Evolutionary conservation across 805 yeast genomes (phyloP).

Genomic region (Yarrowia porcina): DNA sequence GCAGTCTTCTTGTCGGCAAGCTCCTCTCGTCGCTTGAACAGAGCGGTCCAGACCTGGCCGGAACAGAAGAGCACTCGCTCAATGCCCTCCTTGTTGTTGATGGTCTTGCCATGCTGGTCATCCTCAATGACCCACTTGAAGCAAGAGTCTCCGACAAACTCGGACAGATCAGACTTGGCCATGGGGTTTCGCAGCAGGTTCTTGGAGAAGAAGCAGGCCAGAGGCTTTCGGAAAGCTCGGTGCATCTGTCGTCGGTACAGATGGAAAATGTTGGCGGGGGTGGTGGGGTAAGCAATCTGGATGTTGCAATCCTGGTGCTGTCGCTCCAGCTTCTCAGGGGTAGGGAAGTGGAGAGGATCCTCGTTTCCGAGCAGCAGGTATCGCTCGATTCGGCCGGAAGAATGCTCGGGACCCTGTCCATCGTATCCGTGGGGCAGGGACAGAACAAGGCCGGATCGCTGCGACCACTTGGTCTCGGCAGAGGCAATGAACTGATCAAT

Average conservation of each 20-base stretch:
- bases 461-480: constrained; percentile 98
- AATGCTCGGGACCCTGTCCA: constrained; percentile 99
- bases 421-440: constrained; percentile 99
- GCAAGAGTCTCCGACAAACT: constrained; percentile 86
- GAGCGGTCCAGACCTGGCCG: constrained; percentile 94
- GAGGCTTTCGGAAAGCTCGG: constrained; percentile 90
- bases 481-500: constrained; percentile 94
- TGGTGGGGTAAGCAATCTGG: constrained; percentile 97
- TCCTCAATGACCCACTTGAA: constrained; percentile 98
- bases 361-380: constrained; percentile 93
- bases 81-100: constrained; percentile 74
- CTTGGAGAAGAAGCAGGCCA: constrained; percentile 85
- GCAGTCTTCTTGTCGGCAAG: constrained; percentile 81
- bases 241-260: constrained; percentile 98
- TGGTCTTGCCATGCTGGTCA: constrained; percentile 73
- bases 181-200: constrained; percentile 94
- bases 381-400: constrained; percentile 96
- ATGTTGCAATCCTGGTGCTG: constrained; percentile 98
- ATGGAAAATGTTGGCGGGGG: constrained; percentile 96
- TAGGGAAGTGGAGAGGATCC: constrained; percentile 92
- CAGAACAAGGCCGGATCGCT: constrained; percentile 92
- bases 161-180: constrained; percentile 80
- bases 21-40: constrained; percentile 82
- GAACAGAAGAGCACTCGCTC: constrained; percentile 79
- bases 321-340: constrained; percentile 81